Base-by-base conservation (phyloP, 768 basidiomycete species). In the Mycena rosella region DNA sequence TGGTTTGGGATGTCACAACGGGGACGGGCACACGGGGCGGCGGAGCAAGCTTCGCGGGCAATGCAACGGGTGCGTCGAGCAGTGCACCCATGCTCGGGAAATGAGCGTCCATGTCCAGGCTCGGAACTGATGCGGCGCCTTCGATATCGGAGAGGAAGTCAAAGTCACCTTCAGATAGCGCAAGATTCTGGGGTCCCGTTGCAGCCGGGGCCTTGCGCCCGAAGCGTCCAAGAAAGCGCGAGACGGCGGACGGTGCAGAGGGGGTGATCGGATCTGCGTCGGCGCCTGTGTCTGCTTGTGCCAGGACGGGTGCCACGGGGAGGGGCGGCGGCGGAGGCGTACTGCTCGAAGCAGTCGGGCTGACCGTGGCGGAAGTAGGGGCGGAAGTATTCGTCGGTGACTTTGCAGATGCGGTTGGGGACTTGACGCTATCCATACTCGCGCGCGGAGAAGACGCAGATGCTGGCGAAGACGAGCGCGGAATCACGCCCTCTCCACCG, bases 201-300 rank as follows among this genome's bases (percentile, higher is more conserved):
- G 74, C 68, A 5, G 78, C 67, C 22, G 81, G 70, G 52, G 79
- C 83, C 29, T 78, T 78, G 24, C 88, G 86, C 10, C 89, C 89
- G 77, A 96, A 93, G 53, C 93, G 88, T 55, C 86, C 88, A 53
- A 96, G 83, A 76, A 96, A 96, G 6, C 95, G 88, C 14, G 94
- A 94, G 34, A 96, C 92, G 10, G 88, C 93, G 0, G 95, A 94
- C 30, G 87, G 82, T 17, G 84, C 75, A 6, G 82, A 74, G 36
- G 72, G 71, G 15, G 44, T 27, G 17, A 13, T 18, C 30, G 59
- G 44, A 38, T 65, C 63, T 18, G 49, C 24, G 24, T 78, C 77
- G 26, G 71, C 27, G 26, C 71, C 60, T 26, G 75, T 63, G 5
- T 74, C 64, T 36, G 70, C 7, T 44, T 45, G 58, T 11, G 65